phyloP scores from a whole-genome alignment of 2,329 filamentous ascomycete genomes.

The Coniochaeta sp. region DNA sequence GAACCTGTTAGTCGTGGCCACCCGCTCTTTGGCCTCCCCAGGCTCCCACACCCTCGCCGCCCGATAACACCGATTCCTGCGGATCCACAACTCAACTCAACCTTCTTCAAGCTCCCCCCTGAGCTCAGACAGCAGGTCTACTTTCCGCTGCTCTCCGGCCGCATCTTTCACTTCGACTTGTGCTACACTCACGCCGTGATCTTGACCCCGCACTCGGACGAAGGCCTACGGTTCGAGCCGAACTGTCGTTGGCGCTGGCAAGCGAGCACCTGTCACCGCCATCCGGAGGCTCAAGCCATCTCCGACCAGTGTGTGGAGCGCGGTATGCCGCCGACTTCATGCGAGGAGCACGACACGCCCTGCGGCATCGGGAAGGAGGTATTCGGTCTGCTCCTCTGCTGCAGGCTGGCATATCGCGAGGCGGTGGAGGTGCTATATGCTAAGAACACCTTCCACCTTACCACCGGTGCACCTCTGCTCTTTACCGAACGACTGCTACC shows the following conservation, averaged over 20 bases:
- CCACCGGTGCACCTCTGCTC: constrained; percentile 6
- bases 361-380: constrained; percentile 5
- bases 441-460: constrained; percentile 7
- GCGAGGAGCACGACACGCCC: neutral
- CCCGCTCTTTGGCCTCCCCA: constrained; percentile 8
- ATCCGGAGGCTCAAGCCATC: constrained; percentile 1
- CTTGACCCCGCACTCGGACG: constrained; percentile 7
- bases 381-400: constrained; percentile 3
- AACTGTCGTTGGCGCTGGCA: constrained; percentile 8
- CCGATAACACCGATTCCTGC: constrained; percentile 4
- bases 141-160: constrained; percentile 6
- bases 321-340: constrained; percentile 6
- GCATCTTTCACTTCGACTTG: constrained; percentile 10
- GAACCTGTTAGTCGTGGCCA: neutral
- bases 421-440: constrained; percentile 6
- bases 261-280: constrained; percentile 9
- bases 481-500: constrained; percentile 4
- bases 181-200: constrained; percentile 7
- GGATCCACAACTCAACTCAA: constrained; percentile 2
- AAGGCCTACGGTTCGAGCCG: constrained; percentile 1
- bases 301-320: constrained; percentile 6
- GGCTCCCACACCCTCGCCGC: constrained; percentile 4
- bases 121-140: constrained; percentile 10
- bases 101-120: constrained; percentile 8
- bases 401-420: constrained; percentile 8